A percentile compares a stretch with the other conserved stretches of the same genome.
Conservation (phyloP, 352 stramenopile species). For the Phytophthora multivora region DNA sequence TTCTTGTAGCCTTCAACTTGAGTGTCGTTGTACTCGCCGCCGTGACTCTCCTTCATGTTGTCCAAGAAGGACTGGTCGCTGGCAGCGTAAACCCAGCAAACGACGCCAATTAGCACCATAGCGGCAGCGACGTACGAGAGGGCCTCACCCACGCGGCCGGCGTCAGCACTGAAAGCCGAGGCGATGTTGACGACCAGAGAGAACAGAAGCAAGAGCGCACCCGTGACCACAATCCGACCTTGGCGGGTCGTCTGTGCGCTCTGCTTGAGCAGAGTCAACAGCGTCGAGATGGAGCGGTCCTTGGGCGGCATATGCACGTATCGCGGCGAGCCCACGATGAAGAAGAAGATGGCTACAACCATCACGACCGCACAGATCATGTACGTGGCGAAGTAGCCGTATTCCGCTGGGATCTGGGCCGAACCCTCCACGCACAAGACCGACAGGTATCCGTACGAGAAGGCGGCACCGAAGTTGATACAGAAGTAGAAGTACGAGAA, state of each 20-base stretch:
- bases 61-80: constrained; percentile 58
- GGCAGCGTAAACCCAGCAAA: constrained; percentile 53
- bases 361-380: constrained; percentile 16
- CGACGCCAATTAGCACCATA: constrained; percentile 44
- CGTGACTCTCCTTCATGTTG: constrained; percentile 43
- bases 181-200: constrained; percentile 58
- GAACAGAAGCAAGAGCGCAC: constrained; percentile 34
- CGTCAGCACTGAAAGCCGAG: constrained; percentile 50
- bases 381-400: constrained; percentile 13
- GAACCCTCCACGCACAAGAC: constrained; percentile 14
- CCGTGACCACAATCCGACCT: constrained; percentile 36
- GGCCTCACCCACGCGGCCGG: constrained; percentile 22
- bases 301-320: constrained; percentile 55
- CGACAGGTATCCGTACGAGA: constrained; percentile 19
- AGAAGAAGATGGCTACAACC: constrained; percentile 21
- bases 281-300: constrained; percentile 48
- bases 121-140: constrained; percentile 57
- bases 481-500: constrained; percentile 15
- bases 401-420: constrained; percentile 11
- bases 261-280: constrained; percentile 42
- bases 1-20: constrained; percentile 60
- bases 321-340: constrained; percentile 42
- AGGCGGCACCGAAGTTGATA: constrained; percentile 19
- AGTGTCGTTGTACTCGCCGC: constrained; percentile 45
- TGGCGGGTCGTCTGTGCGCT: constrained; percentile 25